Conservation (phyloP, 148 eudicot genomes). For the Persicaria maculosa region DNA sequence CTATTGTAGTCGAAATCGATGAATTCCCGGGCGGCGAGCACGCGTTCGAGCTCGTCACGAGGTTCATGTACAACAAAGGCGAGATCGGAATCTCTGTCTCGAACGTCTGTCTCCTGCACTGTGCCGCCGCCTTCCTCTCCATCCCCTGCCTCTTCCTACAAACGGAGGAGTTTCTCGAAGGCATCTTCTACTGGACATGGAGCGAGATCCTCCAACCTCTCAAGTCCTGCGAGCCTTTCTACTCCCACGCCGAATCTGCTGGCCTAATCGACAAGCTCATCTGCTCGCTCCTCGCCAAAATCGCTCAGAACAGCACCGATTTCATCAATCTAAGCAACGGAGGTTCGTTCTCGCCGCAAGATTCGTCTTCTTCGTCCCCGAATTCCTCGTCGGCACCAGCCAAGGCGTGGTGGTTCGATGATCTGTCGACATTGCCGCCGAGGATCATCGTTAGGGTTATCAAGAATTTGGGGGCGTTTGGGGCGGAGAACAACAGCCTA, state of each 20-base stretch:
- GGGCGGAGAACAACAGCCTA: conserved; percentile 51
- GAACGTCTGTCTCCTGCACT: conserved; percentile 47
- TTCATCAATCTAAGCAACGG: conserved; percentile 9
- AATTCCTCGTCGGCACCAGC: conserved; percentile 18
- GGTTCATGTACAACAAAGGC: conserved; percentile 64
- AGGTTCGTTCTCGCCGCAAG: conserved; percentile 25
- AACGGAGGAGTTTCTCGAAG: conserved; percentile 46
- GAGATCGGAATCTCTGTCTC: conserved; percentile 31
- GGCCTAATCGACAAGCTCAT: conserved; percentile 52
- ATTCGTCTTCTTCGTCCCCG: conserved; percentile 57
- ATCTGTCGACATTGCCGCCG: conserved; percentile 49
- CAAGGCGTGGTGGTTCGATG: conserved; percentile 75
- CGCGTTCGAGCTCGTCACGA: conserved; percentile 58
- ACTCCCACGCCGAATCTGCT: conserved; percentile 35
- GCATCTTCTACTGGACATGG: conserved; percentile 64
- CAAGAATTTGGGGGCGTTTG: conserved; percentile 44
- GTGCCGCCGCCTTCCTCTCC: conserved; percentile 46
- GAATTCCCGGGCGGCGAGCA: conserved; percentile 64
- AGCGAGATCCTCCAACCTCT: conserved; percentile 38
- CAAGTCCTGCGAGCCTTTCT: conserved; percentile 37
- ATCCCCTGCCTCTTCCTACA: conserved; percentile 43
- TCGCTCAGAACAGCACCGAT: conserved; percentile 55
- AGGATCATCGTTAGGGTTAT: conserved; percentile 44
- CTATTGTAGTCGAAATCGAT: conserved; percentile 26
- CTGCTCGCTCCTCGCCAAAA: conserved; percentile 44